These are phyloP conservation scores for Hypoxylon subgilvum DNA, from an alignment of 495 filamentous ascomycete genomes.

Conservation along the genomic window DNA sequence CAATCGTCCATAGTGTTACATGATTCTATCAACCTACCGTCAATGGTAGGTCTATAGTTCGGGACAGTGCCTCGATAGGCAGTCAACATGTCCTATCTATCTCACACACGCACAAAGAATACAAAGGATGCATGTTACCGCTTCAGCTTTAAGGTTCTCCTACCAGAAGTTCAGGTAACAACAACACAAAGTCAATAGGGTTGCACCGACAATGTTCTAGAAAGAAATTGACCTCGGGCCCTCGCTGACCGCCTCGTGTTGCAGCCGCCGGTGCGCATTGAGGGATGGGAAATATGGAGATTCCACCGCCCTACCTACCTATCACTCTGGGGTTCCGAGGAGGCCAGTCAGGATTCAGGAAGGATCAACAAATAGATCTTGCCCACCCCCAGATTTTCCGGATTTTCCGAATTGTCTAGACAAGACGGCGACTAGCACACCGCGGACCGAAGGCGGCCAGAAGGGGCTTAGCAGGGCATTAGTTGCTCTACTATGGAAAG, in stretches of 20 bases:
- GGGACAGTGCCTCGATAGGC: constrained; percentile 32
- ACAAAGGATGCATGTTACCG: constrained; percentile 26
- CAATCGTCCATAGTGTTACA: constrained; percentile 14
- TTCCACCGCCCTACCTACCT: neutral
- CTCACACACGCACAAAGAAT: constrained; percentile 1
- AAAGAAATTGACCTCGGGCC: constrained; percentile 24
- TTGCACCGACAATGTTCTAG: constrained; percentile 33
- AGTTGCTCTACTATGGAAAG: constrained; percentile 11
- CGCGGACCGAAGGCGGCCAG: constrained; percentile 11
- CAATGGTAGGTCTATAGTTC: constrained; percentile 17
- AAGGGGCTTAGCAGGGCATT: constrained; percentile 16
- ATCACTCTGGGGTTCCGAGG: constrained; percentile 23
- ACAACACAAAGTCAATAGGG: constrained; percentile 12
- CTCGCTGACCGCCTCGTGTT: constrained; percentile 37
- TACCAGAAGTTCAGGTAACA: constrained; percentile 31
- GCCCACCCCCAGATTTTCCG: constrained; percentile 25
- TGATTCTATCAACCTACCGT: constrained; percentile 25
- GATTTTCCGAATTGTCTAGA: constrained; percentile 28
- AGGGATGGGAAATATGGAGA: constrained; percentile 24
- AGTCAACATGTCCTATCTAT: constrained; percentile 31
- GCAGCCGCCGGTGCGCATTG: constrained; percentile 35
- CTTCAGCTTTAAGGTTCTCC: constrained; percentile 10
- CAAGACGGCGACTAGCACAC: constrained; percentile 13
- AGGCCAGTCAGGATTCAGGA: constrained; percentile 3
- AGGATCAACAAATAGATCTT: constrained; percentile 22